Evolutionary conservation across 1,139 yeast species (phyloP).

Genomic region (Pneumocystis murina): DNA sequence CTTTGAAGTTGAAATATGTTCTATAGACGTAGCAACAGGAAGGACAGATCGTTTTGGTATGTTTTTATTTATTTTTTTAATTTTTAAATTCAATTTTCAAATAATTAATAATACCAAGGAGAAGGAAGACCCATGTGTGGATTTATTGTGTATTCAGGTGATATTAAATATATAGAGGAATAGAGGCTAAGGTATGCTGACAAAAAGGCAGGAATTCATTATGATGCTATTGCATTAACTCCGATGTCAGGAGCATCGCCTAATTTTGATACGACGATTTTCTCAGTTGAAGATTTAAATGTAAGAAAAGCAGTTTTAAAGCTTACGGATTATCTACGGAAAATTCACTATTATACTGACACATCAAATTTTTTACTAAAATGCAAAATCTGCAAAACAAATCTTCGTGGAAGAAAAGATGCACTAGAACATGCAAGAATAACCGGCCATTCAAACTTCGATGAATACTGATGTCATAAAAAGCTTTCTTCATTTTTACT

Average conservation of each 20-base stretch:
- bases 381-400: slow-evolving; percentile 42
- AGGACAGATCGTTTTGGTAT: slow-evolving; percentile 41
- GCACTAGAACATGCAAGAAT: slow-evolving; percentile 52
- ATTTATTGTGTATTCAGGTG: not conserved
- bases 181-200: not conserved
- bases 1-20: slow-evolving; percentile 40
- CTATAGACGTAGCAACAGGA: slow-evolving; percentile 55
- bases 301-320: slow-evolving; percentile 29
- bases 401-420: slow-evolving; percentile 49
- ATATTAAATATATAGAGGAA: not conserved
- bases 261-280: slow-evolving; percentile 31
- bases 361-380: slow-evolving; percentile 45
- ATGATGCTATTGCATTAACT: slow-evolving; percentile 44
- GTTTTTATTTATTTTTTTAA: not conserved
- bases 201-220: slow-evolving; percentile 40
- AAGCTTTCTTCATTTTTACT: slow-evolving; percentile 32
- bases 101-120: not conserved
- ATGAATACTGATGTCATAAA: slow-evolving; percentile 47
- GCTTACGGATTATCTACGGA: slow-evolving; percentile 35
- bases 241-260: slow-evolving; percentile 20
- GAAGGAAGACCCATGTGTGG: not conserved
- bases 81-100: not conserved
- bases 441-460: slow-evolving; percentile 52
- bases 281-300: slow-evolving; percentile 22
- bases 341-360: slow-evolving; percentile 49